These are phyloP conservation scores for Zopfia rhizophila DNA, from an alignment of 2,329 filamentous ascomycete species.

Conservation along the genomic window DNA sequence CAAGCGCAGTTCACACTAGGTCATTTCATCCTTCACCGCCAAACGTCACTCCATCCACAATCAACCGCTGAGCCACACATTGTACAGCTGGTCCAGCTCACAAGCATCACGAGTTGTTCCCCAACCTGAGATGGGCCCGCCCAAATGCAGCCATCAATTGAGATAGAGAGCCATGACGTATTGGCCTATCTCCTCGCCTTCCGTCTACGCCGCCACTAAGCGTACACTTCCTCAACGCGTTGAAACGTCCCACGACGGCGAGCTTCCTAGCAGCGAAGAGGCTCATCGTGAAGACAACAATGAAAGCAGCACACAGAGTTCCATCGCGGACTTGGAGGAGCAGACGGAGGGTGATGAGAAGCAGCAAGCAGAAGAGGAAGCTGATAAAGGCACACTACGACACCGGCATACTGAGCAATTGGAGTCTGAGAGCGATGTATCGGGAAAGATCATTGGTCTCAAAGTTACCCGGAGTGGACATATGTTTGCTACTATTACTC, in stretches of 20 bases:
- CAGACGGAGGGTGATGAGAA: conserved; percentile 22
- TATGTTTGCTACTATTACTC: conserved; percentile 87
- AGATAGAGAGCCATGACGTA: conserved; percentile 73
- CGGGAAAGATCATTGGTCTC: conserved; percentile 78
- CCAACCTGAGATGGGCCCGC: conserved; percentile 28
- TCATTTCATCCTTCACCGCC: no score
- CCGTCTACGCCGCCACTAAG: conserved; percentile 82
- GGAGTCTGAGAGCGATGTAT: conserved; percentile 44
- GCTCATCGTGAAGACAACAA: conserved; percentile 29
- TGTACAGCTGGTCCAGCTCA: conserved; percentile 1
- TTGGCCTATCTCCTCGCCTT: conserved; percentile 88
- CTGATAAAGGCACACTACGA: conserved; percentile 8
- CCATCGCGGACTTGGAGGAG: conserved; percentile 20
- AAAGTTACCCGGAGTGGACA: conserved; percentile 82
- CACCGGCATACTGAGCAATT: conserved; percentile 10
- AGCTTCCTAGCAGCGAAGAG: conserved; percentile 32
- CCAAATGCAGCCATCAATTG: conserved; percentile 50
- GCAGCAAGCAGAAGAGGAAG: conserved; percentile 11
- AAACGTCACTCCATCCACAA: background rate
- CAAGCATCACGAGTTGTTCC: conserved; percentile 2
- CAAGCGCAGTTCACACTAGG: no score
- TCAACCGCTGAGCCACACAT: conserved; percentile 1
- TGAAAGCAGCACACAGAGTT: conserved; percentile 20
- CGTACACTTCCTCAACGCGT: conserved; percentile 65
- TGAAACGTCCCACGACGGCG: conserved; percentile 71